Evolutionary conservation across 2,329 filamentous ascomycete species (phyloP), one percentile per base, ranked within the genome.

Genomic region (Alternaria brassicae): DNA sequence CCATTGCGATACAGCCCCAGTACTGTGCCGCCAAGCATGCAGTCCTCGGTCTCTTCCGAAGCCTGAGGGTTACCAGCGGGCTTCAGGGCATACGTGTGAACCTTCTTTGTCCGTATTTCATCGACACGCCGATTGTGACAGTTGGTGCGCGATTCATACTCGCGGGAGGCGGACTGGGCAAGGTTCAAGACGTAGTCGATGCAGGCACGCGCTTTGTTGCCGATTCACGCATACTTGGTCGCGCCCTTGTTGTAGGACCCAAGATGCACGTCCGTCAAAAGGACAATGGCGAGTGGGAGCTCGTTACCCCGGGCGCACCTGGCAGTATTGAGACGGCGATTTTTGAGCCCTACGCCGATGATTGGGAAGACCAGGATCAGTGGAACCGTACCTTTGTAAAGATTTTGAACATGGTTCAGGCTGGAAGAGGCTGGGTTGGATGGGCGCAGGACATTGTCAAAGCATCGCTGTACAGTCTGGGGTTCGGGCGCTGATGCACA

Each of bases 11-110:
- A 1, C 77, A 80, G 49, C 73, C 79, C 6, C 82, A 87, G 56
- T 91, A 91, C 73, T 81, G 81, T 23, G 81, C 84, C 30, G 83
- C 86, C 42, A 91, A 91, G 72, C 89, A 91, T 75, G 88, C 82
- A 19, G 83, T 91, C 0, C 80, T 89, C 10, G 89, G 88, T 0
- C 77, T 90, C 32, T 90, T 88, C 74, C 82, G 88, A 41, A 80
- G 82, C 6, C 77, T 91, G 44, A 81, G 88, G 15, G 72, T 79
- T 4, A 83, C 78, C 6, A 79, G 82, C 2, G 80, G 81, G 53
- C 64, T 75, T 7, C 76, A 81, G 40, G 85, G 85, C 23, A 77
- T 91, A 40, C 82, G 89, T 42, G 79, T 89, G 59, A 91, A 91
- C 70, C 80, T 90, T 69, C 73, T 91, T n/a, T 84, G 83, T 58